Conservation (phyloP, 176 grass and related monocot genomes). For the Poa annua region DNA sequence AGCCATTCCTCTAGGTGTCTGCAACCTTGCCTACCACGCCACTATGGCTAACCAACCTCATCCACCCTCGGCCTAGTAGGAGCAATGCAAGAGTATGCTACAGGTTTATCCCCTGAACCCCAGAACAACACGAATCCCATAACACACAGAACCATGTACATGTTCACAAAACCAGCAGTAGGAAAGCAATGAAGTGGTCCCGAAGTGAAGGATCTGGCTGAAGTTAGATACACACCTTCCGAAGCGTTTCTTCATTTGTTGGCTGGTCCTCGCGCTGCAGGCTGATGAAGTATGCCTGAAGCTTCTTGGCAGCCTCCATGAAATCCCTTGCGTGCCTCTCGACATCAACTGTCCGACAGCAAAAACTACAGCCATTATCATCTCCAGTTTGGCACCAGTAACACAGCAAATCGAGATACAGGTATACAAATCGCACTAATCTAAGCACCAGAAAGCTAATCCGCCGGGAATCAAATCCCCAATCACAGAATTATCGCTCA, state of each 20-base stretch:
- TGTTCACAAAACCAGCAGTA: neutral
- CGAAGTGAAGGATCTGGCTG: neutral
- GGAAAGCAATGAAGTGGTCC: neutral
- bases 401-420: neutral
- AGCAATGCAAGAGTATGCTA: neutral
- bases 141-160: neutral
- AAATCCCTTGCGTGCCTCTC: constrained; percentile 86
- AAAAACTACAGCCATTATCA: neutral
- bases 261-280: constrained; percentile 77
- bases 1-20: neutral
- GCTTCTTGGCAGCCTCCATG: constrained; percentile 91
- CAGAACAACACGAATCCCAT: neutral
- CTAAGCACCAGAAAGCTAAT: neutral
- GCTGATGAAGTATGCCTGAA: constrained; percentile 75
- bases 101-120: neutral
- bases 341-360: constrained; percentile 62
- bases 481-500: neutral
- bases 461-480: neutral
- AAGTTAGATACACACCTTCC: constrained; percentile 56
- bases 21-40: neutral
- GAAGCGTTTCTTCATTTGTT: constrained; percentile 66
- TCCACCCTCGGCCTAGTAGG: neutral
- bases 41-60: neutral
- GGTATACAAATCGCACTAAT: neutral
- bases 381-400: neutral